A percentile compares a stretch with the other conserved stretches of the same genome.
These are phyloP conservation scores for Suillus decipiens DNA, from an alignment of 768 basidiomycete genomes.

Conservation along the genomic window DNA sequence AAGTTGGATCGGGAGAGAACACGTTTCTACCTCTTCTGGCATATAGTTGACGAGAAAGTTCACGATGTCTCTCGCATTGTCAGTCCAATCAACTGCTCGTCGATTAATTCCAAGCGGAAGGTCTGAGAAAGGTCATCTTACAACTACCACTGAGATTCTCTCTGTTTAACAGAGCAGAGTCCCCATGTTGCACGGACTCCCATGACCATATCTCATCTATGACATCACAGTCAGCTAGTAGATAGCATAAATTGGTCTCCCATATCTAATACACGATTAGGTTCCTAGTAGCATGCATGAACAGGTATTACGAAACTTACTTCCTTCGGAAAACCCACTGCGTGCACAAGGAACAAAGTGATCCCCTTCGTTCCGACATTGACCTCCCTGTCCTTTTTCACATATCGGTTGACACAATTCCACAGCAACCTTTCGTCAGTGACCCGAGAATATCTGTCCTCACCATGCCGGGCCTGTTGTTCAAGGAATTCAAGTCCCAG, in stretches of 20 bases:
- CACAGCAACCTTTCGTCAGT: constrained; percentile 48
- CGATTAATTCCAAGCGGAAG: background rate
- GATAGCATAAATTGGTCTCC: constrained; percentile 62
- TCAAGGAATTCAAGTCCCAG: constrained; percentile 25
- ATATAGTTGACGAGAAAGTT: constrained; percentile 74
- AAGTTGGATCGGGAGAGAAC: constrained; percentile 53
- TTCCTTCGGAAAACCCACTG: constrained; percentile 89
- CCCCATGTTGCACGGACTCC: constrained; percentile 86
- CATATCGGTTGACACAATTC: constrained; percentile 75
- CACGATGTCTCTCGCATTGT: constrained; percentile 75
- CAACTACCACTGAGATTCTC: constrained; percentile 57
- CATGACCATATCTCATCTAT: constrained; percentile 80
- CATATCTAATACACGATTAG: constrained; percentile 55
- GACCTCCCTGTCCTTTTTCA: too few species aligned
- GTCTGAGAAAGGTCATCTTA: constrained; percentile 34
- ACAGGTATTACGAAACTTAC: constrained; percentile 38
- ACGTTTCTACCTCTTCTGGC: constrained; percentile 42
- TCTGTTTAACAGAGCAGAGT: constrained; percentile 73
- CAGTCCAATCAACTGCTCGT: constrained; percentile 72
- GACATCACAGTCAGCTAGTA: constrained; percentile 46
- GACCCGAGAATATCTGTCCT: constrained; percentile 15
- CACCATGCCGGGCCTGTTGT: constrained; percentile 14
- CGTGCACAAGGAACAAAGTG: constrained; percentile 79
- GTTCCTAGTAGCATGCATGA: background rate
- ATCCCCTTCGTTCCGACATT: constrained; percentile 40